phyloP scores from a whole-genome alignment of 108 stramenopile genomes.

The Skeletonema tropicum region DNA sequence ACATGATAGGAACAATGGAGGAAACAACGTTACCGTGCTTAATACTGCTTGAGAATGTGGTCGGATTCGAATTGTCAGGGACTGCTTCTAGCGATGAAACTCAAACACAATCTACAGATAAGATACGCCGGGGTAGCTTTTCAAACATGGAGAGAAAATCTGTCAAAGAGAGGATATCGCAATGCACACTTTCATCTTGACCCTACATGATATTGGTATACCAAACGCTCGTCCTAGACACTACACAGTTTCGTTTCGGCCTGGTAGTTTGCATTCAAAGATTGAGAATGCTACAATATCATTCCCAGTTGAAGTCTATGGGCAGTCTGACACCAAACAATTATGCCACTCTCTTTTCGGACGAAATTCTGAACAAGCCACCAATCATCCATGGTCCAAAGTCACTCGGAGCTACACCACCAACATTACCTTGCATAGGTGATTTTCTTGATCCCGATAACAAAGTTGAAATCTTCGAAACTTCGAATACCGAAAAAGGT shows the following conservation, averaged over 20 bases:
- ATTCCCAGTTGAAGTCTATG: neutral
- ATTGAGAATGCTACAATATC: neutral
- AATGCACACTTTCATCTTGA: constrained; percentile 76
- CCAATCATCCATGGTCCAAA: constrained; percentile 26
- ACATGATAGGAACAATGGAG: constrained; percentile 50
- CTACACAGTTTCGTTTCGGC: constrained; percentile 54
- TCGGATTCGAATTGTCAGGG: constrained; percentile 75
- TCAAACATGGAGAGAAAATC: constrained; percentile 48
- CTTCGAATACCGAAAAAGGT: constrained; percentile 65
- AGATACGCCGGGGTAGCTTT: constrained; percentile 46
- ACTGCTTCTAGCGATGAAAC: neutral
- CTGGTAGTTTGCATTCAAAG: neutral
- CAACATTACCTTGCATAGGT: constrained; percentile 14
- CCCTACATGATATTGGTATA: constrained; percentile 79
- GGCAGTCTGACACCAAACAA: neutral
- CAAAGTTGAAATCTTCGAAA: constrained; percentile 9
- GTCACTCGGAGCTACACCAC: constrained; percentile 3
- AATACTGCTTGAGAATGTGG: constrained; percentile 87
- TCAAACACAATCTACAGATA: neutral
- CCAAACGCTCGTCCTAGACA: constrained; percentile 92
- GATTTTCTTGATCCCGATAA: constrained; percentile 34
- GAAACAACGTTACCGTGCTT: constrained; percentile 59
- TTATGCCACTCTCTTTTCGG: constrained; percentile 15
- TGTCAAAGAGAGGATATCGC: constrained; percentile 58
- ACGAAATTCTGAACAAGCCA: constrained; percentile 20